Base-by-base conservation (phyloP, 441 rosid genomes). In the Corymbia calophylla region DNA sequence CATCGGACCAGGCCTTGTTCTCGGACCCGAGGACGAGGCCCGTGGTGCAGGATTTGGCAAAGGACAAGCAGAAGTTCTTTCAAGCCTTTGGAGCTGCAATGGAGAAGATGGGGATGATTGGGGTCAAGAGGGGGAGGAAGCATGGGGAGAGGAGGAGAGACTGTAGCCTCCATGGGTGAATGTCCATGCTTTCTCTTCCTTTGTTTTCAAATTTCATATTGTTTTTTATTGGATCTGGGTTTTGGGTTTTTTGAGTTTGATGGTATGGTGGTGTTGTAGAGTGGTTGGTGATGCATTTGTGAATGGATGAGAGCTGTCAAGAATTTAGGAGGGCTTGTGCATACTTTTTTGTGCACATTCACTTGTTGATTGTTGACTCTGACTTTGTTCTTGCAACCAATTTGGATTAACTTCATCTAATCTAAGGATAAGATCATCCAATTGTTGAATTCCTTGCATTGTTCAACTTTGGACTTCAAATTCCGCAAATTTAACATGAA, bases 91-190 rank as follows among this genome's bases (percentile, higher is more conserved):
- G 92, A 3, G 92, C 39, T 2, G 95, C 97, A 16, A 94, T 94
- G 95, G 97, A 93, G 68, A 94, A 94, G 90, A 94, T 94, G 96
- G 95, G 97, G 27, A 92, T 92, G 16, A 94, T 93, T 53, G 95
- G 95, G 60, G 94, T 93, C 32, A 92, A 94, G 88, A 90, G 92
- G 16, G 94, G 94, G 77, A 90, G 56, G 58, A 93, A 86, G 90
- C 94, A 93, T 88, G 98, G 96, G 18, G 96, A 94, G 94, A 93
- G 60, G 87, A 94, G 95, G 91, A 94, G 73, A 32, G 94, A 90
- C 56, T 95, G 97, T 88, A 86, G 93, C 27, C 4, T 88, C 60
- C 96, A 94, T 88, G 21, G 47, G 25, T 91, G 88, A 89, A 88
- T 82, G 90, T 84, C 2, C 13, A 31, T 68, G 9, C 85, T 31